Evolutionary conservation across 805 yeast genomes (phyloP).

Genomic region (Ogataea henricii): DNA sequence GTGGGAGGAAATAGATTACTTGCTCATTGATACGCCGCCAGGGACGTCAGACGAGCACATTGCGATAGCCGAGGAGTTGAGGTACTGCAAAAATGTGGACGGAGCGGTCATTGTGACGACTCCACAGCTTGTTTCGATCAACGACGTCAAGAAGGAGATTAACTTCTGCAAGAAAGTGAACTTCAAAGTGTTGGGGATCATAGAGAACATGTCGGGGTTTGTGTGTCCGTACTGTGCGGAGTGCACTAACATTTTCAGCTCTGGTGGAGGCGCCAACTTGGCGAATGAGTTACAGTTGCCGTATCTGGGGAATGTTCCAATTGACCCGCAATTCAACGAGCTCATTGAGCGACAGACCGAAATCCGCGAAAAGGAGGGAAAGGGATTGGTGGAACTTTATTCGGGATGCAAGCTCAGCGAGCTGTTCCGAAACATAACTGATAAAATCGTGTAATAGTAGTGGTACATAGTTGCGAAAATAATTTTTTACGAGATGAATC

Average conservation of each 20-base stretch:
- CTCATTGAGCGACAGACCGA: slow-evolving; percentile 82
- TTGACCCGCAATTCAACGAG: slow-evolving; percentile 89
- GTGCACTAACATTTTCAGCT: slow-evolving; percentile 86
- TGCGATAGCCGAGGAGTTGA: slow-evolving; percentile 89
- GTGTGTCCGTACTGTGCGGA: slow-evolving; percentile 93
- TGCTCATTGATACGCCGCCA: slow-evolving; percentile 96
- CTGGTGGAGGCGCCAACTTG: slow-evolving; percentile 84
- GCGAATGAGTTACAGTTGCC: slow-evolving; percentile 63
- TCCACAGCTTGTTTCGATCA: slow-evolving; percentile 90
- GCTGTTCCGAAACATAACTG: slow-evolving; percentile 49
- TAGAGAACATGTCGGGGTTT: slow-evolving; percentile 97
- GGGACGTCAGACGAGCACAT: slow-evolving; percentile 99
- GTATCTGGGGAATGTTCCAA: slow-evolving; percentile 86
- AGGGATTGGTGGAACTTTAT: slow-evolving; percentile 41
- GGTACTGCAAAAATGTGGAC: slow-evolving; percentile 66
- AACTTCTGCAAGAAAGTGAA: slow-evolving; percentile 88
- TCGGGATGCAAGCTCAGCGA: slow-evolving; percentile 39
- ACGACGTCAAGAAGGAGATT: slow-evolving; percentile 92
- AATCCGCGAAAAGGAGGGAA: slow-evolving; percentile 44
- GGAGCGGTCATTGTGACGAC: slow-evolving; percentile 97
- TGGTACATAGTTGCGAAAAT: neutral
- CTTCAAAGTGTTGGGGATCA: slow-evolving; percentile 76
- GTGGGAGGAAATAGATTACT: slow-evolving; percentile 83
- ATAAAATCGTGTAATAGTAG: slow-evolving; percentile 22
- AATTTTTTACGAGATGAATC: slow-evolving; percentile 9